These are phyloP conservation scores for Malassezia obtusa DNA, from an alignment of 1,284 basidiomycete species.

Conservation along the genomic window DNA sequence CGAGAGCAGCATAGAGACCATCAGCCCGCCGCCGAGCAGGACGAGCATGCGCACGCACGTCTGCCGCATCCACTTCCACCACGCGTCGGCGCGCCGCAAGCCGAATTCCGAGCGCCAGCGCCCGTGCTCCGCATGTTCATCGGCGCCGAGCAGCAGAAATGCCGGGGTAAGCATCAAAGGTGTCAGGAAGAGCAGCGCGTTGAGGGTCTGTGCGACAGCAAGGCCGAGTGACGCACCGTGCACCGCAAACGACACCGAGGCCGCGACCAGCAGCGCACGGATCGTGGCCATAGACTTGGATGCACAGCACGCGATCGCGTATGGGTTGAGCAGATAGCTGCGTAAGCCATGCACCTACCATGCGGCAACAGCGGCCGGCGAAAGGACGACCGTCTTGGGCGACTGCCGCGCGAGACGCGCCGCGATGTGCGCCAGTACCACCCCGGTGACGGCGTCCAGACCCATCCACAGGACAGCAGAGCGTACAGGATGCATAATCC, in stretches of 20 bases:
- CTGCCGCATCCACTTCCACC: constrained; percentile 5
- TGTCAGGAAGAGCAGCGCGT: constrained; percentile 3
- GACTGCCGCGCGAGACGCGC: not conserved
- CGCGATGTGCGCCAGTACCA: not conserved
- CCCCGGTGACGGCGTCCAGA: constrained; percentile 3
- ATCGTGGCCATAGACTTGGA: constrained; percentile 15
- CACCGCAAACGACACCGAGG: constrained; percentile 1
- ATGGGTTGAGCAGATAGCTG: constrained; percentile 14
- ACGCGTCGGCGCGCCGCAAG: constrained; percentile 1
- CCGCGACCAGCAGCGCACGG: constrained; percentile 1
- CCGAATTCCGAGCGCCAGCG: constrained; percentile 13
- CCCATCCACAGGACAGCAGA: constrained; percentile 7
- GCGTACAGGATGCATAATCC: not conserved
- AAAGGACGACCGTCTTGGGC: not conserved
- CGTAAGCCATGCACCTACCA: not conserved
- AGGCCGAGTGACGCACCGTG: not conserved
- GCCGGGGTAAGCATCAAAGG: constrained; percentile 2
- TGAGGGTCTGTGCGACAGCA: constrained; percentile 1
- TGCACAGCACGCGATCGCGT: constrained; percentile 6
- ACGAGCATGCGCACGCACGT: not conserved
- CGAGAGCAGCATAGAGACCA: constrained; percentile 3
- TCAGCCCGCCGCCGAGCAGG: not conserved
- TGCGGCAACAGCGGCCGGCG: constrained; percentile 6
- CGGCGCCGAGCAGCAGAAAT: constrained; percentile 9
- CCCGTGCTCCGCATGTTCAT: constrained; percentile 7